Evolutionary conservation across 495 filamentous ascomycete genomes (phyloP).

Genomic region (Friedmanniomyces endolithicus): DNA sequence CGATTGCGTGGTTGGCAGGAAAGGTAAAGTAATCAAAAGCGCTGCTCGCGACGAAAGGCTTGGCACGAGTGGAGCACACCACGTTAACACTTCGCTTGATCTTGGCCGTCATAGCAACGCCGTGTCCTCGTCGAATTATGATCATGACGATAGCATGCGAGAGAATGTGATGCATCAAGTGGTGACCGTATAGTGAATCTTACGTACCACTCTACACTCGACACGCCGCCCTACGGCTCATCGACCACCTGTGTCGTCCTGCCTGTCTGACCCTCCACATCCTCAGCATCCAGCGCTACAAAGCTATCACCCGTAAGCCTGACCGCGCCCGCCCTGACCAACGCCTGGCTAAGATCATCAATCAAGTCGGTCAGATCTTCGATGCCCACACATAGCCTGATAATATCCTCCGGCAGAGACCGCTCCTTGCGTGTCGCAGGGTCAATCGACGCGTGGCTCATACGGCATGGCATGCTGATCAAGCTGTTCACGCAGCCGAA

Average conservation of each 20-base stretch:
- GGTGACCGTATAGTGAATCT: too few relatives aligned
- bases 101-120: too few relatives aligned
- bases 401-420: slow-evolving; percentile 90
- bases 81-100: too few relatives aligned
- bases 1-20: neutral
- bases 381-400: slow-evolving; percentile 89
- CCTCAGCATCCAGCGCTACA: slow-evolving; percentile 36
- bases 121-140: too few relatives aligned
- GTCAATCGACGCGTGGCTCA: slow-evolving; percentile 99
- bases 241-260: slow-evolving; percentile 16
- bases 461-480: slow-evolving; percentile 97
- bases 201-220: neutral
- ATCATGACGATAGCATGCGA: too few relatives aligned
- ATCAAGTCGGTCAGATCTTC: slow-evolving; percentile 88
- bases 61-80: too few relatives aligned
- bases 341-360: slow-evolving; percentile 79
- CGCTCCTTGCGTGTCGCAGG: slow-evolving; percentile 81
- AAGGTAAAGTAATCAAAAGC: neutral
- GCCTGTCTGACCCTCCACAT: slow-evolving; percentile 3
- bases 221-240: slow-evolving; percentile 7
- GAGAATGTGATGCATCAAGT: too few relatives aligned
- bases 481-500: slow-evolving; percentile 97
- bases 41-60: too few relatives aligned
- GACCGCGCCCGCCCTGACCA: slow-evolving; percentile 91
- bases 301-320: slow-evolving; percentile 70